Base-by-base conservation (phyloP, 352 stramenopile species). In the Phytophthora quininea region DNA sequence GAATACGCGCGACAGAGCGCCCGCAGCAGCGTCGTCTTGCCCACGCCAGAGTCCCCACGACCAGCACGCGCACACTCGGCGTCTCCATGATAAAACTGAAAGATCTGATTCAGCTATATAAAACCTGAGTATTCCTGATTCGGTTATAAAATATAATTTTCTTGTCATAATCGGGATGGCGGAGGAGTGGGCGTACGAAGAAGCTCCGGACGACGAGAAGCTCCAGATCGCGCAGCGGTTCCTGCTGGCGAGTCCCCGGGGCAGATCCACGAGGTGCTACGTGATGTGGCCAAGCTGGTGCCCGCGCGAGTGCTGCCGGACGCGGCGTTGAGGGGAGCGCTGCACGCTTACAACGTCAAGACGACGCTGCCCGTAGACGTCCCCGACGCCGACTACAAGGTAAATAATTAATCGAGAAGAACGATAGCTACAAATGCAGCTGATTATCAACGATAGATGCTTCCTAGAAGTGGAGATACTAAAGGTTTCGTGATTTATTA, bases 231-330 rank as follows among this genome's bases (percentile, higher is more conserved):
- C 90, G 55, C 86, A 96, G 79, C 88, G 90, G 38, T 95, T 97
- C 52, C 68, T 98, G 58, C 74, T 97, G n/a, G 91, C 90, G 11
- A 96, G 82, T 64, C 92, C 91, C 92, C 94, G 0, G 92, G 93
- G 14, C 87, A 98, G 78, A 76, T 97, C 57, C 79, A 96, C 54
- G 88, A 97, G 52, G 89, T 97, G 54, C 64, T 93, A 52, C 78
- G 79, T 65, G 90, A 97, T 69, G 83, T 97, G 27, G 79, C 72
- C 19, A 93, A 93, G 74, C 80, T 97, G n/a, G 76, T 97, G 46
- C 82, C 89, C 15, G 67, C 70, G 19, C 72, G 71, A 27, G 69
- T 97, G 61, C 74, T 98, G 35, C 78, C 83, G 14, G 88, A 96
- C 37, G 72, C 65, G 14, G 83, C 86, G 35, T 63, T 96, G 29